Percentiles rank a stretch among this genome's conserved stretches.
phyloP scores from a whole-genome alignment of 2,329 filamentous ascomycete species.

The Stagonosporopsis vannaccii region DNA sequence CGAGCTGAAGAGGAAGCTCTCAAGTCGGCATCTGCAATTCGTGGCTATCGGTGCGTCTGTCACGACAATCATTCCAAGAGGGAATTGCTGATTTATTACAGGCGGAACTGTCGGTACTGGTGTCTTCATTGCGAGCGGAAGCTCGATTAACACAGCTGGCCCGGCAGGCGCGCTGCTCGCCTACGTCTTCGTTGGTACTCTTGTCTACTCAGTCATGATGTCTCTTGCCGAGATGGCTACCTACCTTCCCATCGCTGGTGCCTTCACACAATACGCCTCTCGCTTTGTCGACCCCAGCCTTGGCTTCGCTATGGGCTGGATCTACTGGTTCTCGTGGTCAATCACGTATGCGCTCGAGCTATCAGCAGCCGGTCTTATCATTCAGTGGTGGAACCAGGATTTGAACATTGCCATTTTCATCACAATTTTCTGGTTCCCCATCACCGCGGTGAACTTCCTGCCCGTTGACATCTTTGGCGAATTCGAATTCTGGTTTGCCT shows the following conservation, averaged over 20 bases:
- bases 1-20: constrained; percentile 47
- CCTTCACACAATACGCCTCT: constrained; percentile 77
- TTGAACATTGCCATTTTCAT: constrained; percentile 77
- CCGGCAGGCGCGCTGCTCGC: constrained; percentile 57
- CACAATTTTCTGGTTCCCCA: constrained; percentile 73
- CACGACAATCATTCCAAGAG: neutral
- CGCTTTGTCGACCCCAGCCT: constrained; percentile 77
- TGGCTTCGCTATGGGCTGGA: constrained; percentile 82
- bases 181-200: constrained; percentile 65
- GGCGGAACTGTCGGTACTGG: constrained; percentile 60
- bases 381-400: constrained; percentile 73
- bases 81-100: constrained; percentile 18
- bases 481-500: constrained; percentile 79
- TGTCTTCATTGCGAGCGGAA: constrained; percentile 61
- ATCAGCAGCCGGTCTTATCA: constrained; percentile 74
- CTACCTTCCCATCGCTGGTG: constrained; percentile 77
- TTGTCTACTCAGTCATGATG: constrained; percentile 78
- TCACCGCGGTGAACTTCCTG: constrained; percentile 73
- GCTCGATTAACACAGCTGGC: constrained; percentile 57
- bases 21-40: constrained; percentile 49
- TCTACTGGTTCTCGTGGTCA: constrained; percentile 82
- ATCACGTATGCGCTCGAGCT: constrained; percentile 77
- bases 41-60: constrained; percentile 47
- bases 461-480: constrained; percentile 78
- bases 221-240: constrained; percentile 74